Conservation (phyloP, 352 stramenopile species). For the Globisporangium canariense region DNA sequence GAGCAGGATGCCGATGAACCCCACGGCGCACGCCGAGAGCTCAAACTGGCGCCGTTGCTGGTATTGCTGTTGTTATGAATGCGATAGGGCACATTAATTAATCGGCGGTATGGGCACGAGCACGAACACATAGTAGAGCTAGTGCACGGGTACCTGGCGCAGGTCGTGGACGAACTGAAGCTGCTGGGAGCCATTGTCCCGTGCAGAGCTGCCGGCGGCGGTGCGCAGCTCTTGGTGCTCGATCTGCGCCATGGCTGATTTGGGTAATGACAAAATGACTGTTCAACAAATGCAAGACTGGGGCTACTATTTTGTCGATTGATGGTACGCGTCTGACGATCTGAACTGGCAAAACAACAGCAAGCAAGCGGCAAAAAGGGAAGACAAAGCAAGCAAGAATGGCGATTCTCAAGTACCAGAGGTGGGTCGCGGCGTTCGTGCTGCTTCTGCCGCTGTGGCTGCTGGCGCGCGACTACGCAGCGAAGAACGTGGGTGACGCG, state of each 20-base stretch:
- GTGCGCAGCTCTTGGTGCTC: conserved; percentile 8
- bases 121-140: background rate
- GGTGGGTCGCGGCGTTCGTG: conserved; percentile 52
- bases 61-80: conserved; percentile 39
- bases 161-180: conserved; percentile 23
- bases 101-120: background rate
- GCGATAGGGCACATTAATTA: background rate
- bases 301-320: background rate
- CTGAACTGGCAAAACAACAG: background rate
- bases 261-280: background rate
- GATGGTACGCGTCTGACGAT: background rate
- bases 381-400: background rate
- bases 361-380: background rate
- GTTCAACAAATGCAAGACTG: background rate
- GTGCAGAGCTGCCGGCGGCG: background rate
- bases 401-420: conserved; percentile 78
- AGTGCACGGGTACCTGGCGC: conserved; percentile 2
- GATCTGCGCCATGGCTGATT: conserved; percentile 2
- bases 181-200: conserved; percentile 11
- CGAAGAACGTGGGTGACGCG: conserved; percentile 26
- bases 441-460: conserved; percentile 52
- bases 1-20: conserved; percentile 43
- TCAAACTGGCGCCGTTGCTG: conserved; percentile 41
- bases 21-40: conserved; percentile 42
- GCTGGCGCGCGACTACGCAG: conserved; percentile 41